Percentiles rank a stretch among this genome's conserved stretches.
Evolutionary conservation across 2,329 filamentous ascomycete genomes (phyloP).

Genomic region (Xylaria sp.): DNA sequence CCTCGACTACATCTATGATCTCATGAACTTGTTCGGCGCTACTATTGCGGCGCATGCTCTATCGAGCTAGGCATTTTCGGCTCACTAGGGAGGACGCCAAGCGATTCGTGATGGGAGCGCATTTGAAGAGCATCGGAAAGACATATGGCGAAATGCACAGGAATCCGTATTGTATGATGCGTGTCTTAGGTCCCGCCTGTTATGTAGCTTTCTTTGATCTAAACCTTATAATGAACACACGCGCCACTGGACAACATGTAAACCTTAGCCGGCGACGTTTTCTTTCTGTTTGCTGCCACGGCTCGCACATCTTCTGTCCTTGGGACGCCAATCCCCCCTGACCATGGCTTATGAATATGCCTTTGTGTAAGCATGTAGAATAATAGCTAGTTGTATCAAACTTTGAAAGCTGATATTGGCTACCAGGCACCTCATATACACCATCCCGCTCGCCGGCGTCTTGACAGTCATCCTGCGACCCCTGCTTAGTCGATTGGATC

Average conservation of each 20-base stretch:
- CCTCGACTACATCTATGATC: constrained; percentile 42
- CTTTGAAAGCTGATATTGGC: constrained; percentile 14
- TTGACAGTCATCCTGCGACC: constrained; percentile 70
- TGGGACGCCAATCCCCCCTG: constrained; percentile 5
- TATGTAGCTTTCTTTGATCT: neutral
- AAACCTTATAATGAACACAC: constrained; percentile 35
- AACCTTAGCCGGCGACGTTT: neutral
- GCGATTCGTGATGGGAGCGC: constrained; percentile 13
- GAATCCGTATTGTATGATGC: constrained; percentile 23
- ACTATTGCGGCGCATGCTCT: constrained; percentile 10
- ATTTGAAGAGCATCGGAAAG: constrained; percentile 22
- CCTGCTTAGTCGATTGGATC: constrained; percentile 69
- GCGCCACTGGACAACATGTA: constrained; percentile 8
- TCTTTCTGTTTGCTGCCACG: constrained; percentile 9
- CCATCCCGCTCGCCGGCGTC: constrained; percentile 69
- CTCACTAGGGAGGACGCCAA: neutral
- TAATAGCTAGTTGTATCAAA: neutral
- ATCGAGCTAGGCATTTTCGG: constrained; percentile 22
- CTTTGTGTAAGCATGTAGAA: constrained; percentile 43
- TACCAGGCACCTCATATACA: constrained; percentile 72
- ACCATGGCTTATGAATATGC: constrained; percentile 49
- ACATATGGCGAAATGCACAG: neutral
- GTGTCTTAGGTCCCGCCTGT: constrained; percentile 1
- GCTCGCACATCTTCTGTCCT: constrained; percentile 12
- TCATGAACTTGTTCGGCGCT: constrained; percentile 32